Evolutionary conservation across 164 flowering plant genomes (phyloP), one percentile per base, ranked within the genome.

Genomic region (Vitis rupestris): DNA sequence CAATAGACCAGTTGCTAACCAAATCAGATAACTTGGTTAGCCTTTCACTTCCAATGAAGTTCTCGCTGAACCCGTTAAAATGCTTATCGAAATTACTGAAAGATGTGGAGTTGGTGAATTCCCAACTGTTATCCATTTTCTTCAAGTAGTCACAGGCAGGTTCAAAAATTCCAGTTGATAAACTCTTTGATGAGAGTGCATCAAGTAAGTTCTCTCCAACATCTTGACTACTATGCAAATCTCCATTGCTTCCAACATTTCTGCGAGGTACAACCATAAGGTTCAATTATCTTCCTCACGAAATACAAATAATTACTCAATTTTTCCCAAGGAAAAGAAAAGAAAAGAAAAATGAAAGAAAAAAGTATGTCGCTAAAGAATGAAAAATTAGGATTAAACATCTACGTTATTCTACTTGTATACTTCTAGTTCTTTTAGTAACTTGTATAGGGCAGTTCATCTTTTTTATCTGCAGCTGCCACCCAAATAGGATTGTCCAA

Each of bases 1-100:
- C 88, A 72, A 86, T 86, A 2, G 89, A 86, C 91, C 87, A 86
- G 71, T 81, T 75, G 70, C 74, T 81, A 49, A 81, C 85, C 65
- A 82, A 53, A 62, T 81, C 81, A 9, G 88, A 73, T 10, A 80
- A 55, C 75, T 78, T 82, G 59, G 67, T 70, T 0, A 82, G 54
- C 62, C 82, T 77, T 63, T 80, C 79, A 14, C 58, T 75, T 53
- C 78, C 81, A 3, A 71, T 44, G 50, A 77, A 61, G 73, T 65
- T 69, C 8, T 69, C 74, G 31, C 66, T 62, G 23, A 69, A 68
- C 19, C 76, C 71, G 19, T 66, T 72, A 6, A 79, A 19, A 12
- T 77, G 78, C 49, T 75, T 76, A 31, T 76, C 79, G 9, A 78
- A 64, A 56, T 59, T 72, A 73, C 68, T 78, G 49, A 74, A 74